Base-by-base conservation (phyloP, 1,284 basidiomycete species). In the Cerioporus squamosus region DNA sequence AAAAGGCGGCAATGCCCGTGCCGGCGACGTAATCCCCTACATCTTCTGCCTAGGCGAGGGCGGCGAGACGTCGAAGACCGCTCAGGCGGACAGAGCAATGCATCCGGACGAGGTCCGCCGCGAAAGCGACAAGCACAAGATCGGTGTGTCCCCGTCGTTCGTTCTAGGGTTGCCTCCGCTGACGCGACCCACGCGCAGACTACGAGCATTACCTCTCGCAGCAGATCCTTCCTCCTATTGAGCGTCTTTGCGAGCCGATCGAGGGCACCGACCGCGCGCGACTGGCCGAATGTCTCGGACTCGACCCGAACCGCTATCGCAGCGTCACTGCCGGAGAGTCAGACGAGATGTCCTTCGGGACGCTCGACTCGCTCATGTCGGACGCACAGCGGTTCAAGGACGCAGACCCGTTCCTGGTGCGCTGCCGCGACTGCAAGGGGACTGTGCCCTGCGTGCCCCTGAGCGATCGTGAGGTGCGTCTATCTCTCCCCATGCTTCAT, bases 1-100 rank as follows among this genome's bases (percentile, higher is more conserved):
- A 2, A 90, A 87, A 65, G 95, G 95, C 31, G 86, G 85, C 5
- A 86, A 85, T 18, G 91, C 94, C 0, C 87, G 90, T 39, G 85
- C 84, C 3, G 95, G 97, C 49, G 96, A 98, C 73, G 96, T 99
- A 59, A 93, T 99, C 61, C 90, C 96, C 0, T 99, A 99, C 73
- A 85, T 99, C 54, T 98, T 99, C 71, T 99, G 97, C 71, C 67
- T 93, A 1, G 84, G 86, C 4, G 85, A 90, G 18, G 88, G 89
- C 57, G 92, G 92, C 31, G 87, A 91, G 61, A 77, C 81, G 0
- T 79, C 87, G 6, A 95, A 91, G 73, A 83, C 84, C 1, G 88
- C 87, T 3, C 94, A 97, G 70, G 96, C 96, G 5, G 95, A 98
- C 62, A 82, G 88, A 53, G 97, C 97, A 1, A 92, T 87, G 71